Evolutionary conservation across 192 early-diverging fungal species (phyloP), one percentile per base, ranked within the genome.

Genomic region (Coemansia sp.): DNA sequence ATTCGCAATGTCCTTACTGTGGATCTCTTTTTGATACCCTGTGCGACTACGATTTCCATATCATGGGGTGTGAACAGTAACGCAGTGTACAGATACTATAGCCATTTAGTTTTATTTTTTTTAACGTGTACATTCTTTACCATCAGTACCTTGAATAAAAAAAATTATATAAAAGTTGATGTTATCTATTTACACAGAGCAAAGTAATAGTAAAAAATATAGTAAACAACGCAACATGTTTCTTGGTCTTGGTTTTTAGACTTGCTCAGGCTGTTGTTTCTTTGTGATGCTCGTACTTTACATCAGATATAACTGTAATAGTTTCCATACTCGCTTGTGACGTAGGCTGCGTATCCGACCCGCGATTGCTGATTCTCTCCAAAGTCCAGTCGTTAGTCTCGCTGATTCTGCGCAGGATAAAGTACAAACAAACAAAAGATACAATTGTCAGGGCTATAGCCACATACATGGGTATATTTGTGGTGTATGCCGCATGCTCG

Each of bases 381-480:
- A 79, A 36, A 0, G 67, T 73, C 76, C 76, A 79, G 31, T 79
- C 76, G 29, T 79, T 79, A 10, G 71, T 73, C 4, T 79, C 76
- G 8, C 71, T 66, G 29, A 79, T 79, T 3, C 67, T 22, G n/a
- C 60, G 64, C 11, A 79, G 63, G 7, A 79, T 63, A 62, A 69
- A 67, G 34, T 60, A 73, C 34, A 79, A 14, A 2, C 61, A 22
- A 10, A 70, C 61, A 54, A 73, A 67, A 2, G 76, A 79, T 1
- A 61, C 36, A 2, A 62, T 14, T 6, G 71, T 62, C 7, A 66
- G 52, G 0, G 32, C 56, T 29, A 73, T 30, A 5, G 67, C 68
- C 2, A 73, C 31, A 57, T 64, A 79, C 30, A 63, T 67, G 14
- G 72, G 68, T 0, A 70, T 61, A 28, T 79, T 79, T 1, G 68